Conservation (phyloP, 345 rosid genomes). For the Eucalyptus erythrocorys region DNA sequence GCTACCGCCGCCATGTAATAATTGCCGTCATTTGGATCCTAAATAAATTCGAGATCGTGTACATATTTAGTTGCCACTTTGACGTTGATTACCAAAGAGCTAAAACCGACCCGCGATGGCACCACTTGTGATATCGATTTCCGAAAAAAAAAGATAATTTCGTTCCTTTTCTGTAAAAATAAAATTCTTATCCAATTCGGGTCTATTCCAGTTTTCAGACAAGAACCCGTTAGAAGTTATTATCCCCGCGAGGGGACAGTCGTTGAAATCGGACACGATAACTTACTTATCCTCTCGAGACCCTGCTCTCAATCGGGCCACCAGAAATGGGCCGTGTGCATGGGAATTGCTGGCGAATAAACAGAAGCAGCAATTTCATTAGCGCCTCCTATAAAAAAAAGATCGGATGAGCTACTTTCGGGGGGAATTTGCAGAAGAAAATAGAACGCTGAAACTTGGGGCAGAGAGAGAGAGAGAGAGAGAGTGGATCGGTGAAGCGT, state of each 20-base stretch:
- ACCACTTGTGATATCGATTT: background rate
- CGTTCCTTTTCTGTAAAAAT: background rate
- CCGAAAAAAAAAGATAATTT: rapidly evolving
- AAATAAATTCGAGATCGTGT: background rate
- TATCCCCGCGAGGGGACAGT: background rate
- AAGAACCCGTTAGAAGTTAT: background rate
- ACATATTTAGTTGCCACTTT: background rate
- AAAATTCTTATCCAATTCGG: background rate
- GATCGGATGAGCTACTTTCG: background rate
- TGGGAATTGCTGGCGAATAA: background rate
- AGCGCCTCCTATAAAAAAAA: background rate
- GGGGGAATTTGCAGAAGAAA: too few relatives aligned
- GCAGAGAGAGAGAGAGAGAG: too few relatives aligned
- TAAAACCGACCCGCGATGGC: background rate
- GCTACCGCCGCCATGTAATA: rapidly evolving
- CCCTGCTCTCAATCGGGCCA: background rate
- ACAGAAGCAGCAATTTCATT: background rate
- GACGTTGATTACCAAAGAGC: background rate
- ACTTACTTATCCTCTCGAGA: background rate
- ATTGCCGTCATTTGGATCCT: rapidly evolving
- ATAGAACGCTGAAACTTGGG: background rate
- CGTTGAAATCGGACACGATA: background rate
- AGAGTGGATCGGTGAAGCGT: background rate
- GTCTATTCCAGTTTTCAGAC: background rate
- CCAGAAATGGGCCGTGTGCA: background rate